phyloP scores from a whole-genome alignment of 352 stramenopile species.

The Pilasporangium apinafurcum region DNA sequence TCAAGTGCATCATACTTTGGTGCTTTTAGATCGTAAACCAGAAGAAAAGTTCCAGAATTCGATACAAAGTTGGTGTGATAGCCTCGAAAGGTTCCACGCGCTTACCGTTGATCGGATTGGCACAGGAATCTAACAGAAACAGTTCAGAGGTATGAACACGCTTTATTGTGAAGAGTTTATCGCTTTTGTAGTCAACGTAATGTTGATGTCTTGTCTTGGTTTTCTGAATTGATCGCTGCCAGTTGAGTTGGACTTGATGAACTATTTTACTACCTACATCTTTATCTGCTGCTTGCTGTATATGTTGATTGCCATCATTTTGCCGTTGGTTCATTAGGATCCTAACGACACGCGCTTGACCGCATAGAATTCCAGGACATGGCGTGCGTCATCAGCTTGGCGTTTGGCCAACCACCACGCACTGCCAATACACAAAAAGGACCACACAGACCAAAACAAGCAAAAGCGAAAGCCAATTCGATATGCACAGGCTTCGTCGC shows the following conservation, averaged over 20 bases:
- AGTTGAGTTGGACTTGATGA: no score
- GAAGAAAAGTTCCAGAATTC: conserved; percentile 70
- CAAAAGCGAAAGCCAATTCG: conserved; percentile 77
- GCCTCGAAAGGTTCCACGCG: conserved; percentile 64
- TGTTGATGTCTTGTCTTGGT: no score
- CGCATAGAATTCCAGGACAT: conserved; percentile 54
- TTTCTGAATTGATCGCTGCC: no score
- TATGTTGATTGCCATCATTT: no score
- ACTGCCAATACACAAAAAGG: conserved; percentile 60
- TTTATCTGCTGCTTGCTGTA: no score
- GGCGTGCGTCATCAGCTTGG: conserved; percentile 41
- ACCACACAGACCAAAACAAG: conserved; percentile 78
- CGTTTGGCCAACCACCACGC: conserved; percentile 49
- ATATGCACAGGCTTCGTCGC: conserved; percentile 78
- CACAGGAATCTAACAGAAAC: conserved; percentile 24
- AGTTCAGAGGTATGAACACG: not conserved
- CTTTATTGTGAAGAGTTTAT: no score
- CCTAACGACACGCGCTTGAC: conserved; percentile 12
- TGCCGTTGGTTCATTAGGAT: no score
- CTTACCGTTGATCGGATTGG: conserved; percentile 51
- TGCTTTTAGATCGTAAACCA: conserved; percentile 57
- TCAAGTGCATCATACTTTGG: conserved; percentile 77
- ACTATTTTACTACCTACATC: no score
- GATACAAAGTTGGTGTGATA: conserved; percentile 56
- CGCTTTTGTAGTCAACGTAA: no score